Percentiles rank a stretch among this genome's conserved stretches.
Evolutionary conservation across 495 filamentous ascomycete species (phyloP).

Genomic region (Neurospora cerealis): DNA sequence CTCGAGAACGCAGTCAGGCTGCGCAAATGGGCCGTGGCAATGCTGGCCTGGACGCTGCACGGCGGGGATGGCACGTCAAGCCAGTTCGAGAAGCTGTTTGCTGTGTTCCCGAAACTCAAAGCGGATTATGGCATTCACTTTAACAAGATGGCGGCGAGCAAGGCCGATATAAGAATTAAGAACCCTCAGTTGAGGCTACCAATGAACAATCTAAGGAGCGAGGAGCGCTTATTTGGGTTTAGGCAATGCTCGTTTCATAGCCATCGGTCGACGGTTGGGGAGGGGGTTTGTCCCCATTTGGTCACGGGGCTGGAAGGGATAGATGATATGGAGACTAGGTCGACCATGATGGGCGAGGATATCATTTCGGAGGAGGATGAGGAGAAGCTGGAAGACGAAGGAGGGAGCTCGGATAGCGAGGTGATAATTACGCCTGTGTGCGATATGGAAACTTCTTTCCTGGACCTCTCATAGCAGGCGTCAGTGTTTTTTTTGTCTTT

Average conservation of each 20-base stretch:
- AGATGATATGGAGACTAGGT: not conserved
- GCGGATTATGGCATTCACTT: slow-evolving; percentile 35
- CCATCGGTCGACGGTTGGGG: slow-evolving; percentile 33
- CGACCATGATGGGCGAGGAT: not conserved
- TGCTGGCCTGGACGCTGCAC: slow-evolving; percentile 36
- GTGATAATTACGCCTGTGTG: slow-evolving; percentile 14
- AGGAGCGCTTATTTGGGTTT: slow-evolving; percentile 39
- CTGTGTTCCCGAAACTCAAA: slow-evolving; percentile 24
- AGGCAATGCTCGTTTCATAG: slow-evolving; percentile 40
- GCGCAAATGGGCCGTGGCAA: slow-evolving; percentile 38
- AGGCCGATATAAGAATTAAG: slow-evolving; percentile 36
- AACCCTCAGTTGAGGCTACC: slow-evolving; percentile 39
- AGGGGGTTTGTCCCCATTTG: slow-evolving; percentile 32
- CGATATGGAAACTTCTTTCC: slow-evolving; percentile 17
- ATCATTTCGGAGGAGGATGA: not conserved
- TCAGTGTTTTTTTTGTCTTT: not conserved
- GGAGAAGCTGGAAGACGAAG: slow-evolving; percentile 8
- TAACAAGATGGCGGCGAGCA: slow-evolving; percentile 28
- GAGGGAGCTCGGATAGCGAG: slow-evolving; percentile 6
- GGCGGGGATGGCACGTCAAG: slow-evolving; percentile 14
- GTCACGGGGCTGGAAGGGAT: not conserved
- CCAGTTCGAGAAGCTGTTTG: slow-evolving; percentile 27
- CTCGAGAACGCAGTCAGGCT: slow-evolving; percentile 28
- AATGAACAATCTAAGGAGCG: slow-evolving; percentile 32
- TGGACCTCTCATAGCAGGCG: slow-evolving; percentile 12